phyloP scores from a whole-genome alignment of 148 eudicot species.

The Salicornia ramosissima region DNA sequence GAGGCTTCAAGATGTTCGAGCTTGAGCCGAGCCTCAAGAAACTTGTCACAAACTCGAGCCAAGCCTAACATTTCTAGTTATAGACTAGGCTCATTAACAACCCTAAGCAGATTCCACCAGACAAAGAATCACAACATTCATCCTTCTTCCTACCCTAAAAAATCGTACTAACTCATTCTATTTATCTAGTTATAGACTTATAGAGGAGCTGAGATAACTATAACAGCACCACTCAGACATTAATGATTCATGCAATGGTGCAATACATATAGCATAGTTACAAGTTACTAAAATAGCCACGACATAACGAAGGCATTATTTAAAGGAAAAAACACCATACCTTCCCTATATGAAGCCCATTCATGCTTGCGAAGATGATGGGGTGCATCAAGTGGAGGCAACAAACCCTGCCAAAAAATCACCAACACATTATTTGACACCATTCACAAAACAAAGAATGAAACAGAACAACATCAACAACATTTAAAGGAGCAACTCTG shows the following conservation, averaged over 20 bases:
- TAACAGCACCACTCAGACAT: neutral
- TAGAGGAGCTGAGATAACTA: too few relatives aligned
- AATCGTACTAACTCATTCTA: too few relatives aligned
- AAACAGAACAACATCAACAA: neutral
- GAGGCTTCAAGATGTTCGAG: too few relatives aligned
- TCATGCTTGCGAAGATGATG: slow-evolving; percentile 98
- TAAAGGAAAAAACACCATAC: slow-evolving; percentile 23
- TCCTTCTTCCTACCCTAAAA: too few relatives aligned
- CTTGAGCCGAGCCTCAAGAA: too few relatives aligned
- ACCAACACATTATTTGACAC: neutral
- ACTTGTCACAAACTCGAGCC: too few relatives aligned
- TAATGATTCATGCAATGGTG: neutral
- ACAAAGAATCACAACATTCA: too few relatives aligned
- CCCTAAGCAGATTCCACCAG: too few relatives aligned
- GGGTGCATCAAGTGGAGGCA: slow-evolving; percentile 99
- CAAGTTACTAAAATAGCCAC: neutral
- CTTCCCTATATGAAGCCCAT: slow-evolving; percentile 96
- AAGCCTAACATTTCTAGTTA: too few relatives aligned
- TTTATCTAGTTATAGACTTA: neutral
- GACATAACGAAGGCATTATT: neutral
- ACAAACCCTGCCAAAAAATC: slow-evolving; percentile 55
- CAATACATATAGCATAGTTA: neutral
- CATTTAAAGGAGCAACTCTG: neutral
- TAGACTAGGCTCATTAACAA: too few relatives aligned
- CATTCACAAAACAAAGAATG: neutral